Evolutionary conservation across 2,329 filamentous ascomycete species (phyloP), one percentile per base, ranked within the genome.

Genomic region (Salinomyces thailandicus): DNA sequence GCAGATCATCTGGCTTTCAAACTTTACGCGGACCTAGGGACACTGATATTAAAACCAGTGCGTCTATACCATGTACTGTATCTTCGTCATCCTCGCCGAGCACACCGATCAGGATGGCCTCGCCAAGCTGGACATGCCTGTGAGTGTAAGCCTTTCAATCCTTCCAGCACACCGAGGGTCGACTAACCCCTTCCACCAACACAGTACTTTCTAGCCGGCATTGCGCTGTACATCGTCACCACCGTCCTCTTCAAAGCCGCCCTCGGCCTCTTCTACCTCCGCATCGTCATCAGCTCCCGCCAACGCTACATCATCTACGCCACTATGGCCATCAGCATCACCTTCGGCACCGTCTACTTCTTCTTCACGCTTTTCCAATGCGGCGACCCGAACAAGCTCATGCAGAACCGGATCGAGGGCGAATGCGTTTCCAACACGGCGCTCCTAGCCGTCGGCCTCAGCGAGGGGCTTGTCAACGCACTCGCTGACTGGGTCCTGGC

Each of bases 171-270:
- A 18, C 3, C 13, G 30, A 11, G 12, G 26, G 18, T 36, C 20
- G 5, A 5, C 3, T 8, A 17, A 3, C 22, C 15, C 29, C 5
- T 38, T 38, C 29, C 33, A 13, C n/a, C 17, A 18, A 14, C 6
- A 2, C 26, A 56, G 52, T 45, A 50, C 33, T 40, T 51, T 5
- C 22, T 53, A 13, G 41, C 58, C 2, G 52, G 55, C 29, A 59
- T 66, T 38, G 51, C 49, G 9, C 51, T 61, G 2, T 66, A 66
- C 40, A 43, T 64, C 24, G 37, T 58, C n/a, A 55, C 61, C 0
- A 59, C 62, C 42, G 57, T 62, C 40, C 44, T 58, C 12, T 45
- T 66, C 40, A 68, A 68, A 43, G 57, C 66, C 15, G 66, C 64
- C 2, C 46, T 68, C 4, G 62, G 57, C 5, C 46, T 67, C 22